Percentiles rank a stretch among this genome's conserved stretches.
These are phyloP conservation scores for Coffea eugenioides DNA, from an alignment of 257 asterid species.

Conservation along the genomic window DNA sequence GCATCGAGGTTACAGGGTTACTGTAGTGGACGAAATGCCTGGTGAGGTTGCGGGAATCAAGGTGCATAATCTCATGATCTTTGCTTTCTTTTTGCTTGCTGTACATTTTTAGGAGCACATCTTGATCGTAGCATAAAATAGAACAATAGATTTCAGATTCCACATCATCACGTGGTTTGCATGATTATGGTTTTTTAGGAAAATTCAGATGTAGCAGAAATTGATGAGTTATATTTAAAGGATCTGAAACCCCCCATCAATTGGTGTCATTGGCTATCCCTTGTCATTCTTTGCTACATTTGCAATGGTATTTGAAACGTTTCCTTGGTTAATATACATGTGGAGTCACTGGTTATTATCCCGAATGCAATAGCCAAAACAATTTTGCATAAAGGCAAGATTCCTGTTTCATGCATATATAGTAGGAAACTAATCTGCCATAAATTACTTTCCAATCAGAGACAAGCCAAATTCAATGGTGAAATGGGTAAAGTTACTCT, in stretches of 20 bases:
- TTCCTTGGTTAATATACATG: no score
- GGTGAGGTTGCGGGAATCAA: slow-evolving; percentile 97
- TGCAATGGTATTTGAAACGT: no score
- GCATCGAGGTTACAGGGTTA: slow-evolving; percentile 60
- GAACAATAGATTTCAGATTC: no score
- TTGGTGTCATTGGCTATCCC: no score
- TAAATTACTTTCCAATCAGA: background rate
- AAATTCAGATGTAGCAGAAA: no score
- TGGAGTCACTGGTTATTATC: background rate
- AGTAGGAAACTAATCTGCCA: background rate
- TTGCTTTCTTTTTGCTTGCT: slow-evolving; percentile 1
- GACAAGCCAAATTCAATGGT: background rate
- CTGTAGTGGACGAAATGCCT: slow-evolving; percentile 92
- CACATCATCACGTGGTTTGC: no score
- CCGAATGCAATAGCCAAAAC: background rate
- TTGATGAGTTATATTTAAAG: no score
- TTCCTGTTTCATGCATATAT: background rate
- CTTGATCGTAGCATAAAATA: no score
- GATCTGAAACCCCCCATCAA: no score
- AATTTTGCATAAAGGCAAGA: background rate
- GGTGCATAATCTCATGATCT: slow-evolving; percentile 41
- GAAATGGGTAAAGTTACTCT: background rate
- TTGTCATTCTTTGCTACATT: no score
- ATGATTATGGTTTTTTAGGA: no score
- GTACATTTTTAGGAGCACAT: background rate